These are phyloP conservation scores for Tuctoria greenei DNA, from an alignment of 176 grass and related monocot genomes.

Conservation along the genomic window DNA sequence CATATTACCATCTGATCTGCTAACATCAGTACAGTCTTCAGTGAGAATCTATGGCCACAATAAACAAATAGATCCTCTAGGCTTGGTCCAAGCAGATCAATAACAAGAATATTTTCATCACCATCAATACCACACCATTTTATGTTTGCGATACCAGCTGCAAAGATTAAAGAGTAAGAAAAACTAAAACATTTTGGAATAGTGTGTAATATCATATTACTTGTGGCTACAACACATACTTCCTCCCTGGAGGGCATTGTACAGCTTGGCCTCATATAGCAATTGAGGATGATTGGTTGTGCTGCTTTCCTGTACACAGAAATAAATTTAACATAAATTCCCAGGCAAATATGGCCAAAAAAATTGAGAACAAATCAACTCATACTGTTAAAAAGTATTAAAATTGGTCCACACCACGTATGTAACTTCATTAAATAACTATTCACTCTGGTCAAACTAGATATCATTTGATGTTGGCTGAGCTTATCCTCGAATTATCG, in stretches of 20 bases:
- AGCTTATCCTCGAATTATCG: background rate
- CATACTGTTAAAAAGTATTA: background rate
- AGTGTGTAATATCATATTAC: background rate
- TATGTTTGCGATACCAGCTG: slow-evolving; percentile 80
- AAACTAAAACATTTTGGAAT: slow-evolving; percentile 12
- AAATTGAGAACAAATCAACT: background rate
- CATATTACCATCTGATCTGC: slow-evolving; percentile 84
- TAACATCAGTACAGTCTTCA: slow-evolving; percentile 82
- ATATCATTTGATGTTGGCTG: background rate
- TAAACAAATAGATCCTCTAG: slow-evolving; percentile 84
- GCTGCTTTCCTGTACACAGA: slow-evolving; percentile 60
- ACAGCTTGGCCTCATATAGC: slow-evolving; percentile 83
- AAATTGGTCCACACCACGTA: background rate
- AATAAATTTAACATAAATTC: slow-evolving; percentile 26
- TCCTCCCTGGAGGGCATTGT: slow-evolving; percentile 75
- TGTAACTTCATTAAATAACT: slow-evolving; percentile 22
- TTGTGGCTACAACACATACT: slow-evolving; percentile 45
- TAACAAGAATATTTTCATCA: slow-evolving; percentile 83
- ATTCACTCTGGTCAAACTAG: background rate
- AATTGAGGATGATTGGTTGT: slow-evolving; percentile 83
- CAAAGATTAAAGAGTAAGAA: slow-evolving; percentile 35
- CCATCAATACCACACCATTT: slow-evolving; percentile 75
- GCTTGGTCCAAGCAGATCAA: slow-evolving; percentile 83
- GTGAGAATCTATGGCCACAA: slow-evolving; percentile 72
- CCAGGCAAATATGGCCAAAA: background rate